Evolutionary conservation across 2,329 filamentous ascomycete species (phyloP).

Genomic region (Cryphonectria radicalis): DNA sequence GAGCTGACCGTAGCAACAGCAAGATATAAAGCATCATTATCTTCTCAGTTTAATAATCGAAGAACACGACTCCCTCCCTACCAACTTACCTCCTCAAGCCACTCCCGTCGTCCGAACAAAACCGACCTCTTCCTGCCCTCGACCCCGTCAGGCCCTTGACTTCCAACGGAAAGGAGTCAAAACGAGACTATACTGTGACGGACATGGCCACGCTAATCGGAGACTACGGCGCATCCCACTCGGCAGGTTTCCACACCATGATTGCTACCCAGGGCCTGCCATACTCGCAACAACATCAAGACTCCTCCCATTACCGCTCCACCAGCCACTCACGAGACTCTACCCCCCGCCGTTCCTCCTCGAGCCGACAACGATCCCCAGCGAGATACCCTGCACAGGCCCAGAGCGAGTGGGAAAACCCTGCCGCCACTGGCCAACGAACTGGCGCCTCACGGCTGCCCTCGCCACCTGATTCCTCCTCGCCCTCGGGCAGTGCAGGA

Average conservation of each 20-base stretch:
- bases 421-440: conserved; percentile 27
- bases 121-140: neutral
- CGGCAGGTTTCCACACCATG: conserved; percentile 72
- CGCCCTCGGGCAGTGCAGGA: conserved; percentile 45
- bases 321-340: conserved; percentile 40
- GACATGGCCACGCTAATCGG: conserved; percentile 68
- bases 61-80: neutral
- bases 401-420: neutral
- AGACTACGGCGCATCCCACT: conserved; percentile 72
- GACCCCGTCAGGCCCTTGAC: neutral
- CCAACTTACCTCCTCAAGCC: neutral
- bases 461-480: conserved; percentile 59
- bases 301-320: conserved; percentile 46
- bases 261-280: conserved; percentile 56
- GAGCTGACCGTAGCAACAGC: neutral
- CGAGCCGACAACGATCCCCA: conserved; percentile 26
- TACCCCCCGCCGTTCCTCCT: conserved; percentile 36
- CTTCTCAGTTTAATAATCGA: neutral
- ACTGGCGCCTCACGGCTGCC: conserved; percentile 54
- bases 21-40: neutral
- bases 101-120: neutral
- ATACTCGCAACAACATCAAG: conserved; percentile 52
- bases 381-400: conserved; percentile 10
- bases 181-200: conserved; percentile 33
- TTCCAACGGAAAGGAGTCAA: neutral